A percentile compares a stretch with the other conserved stretches of the same genome.
Conservation (phyloP, 305 asterid species). For the Andrographis paniculata region DNA sequence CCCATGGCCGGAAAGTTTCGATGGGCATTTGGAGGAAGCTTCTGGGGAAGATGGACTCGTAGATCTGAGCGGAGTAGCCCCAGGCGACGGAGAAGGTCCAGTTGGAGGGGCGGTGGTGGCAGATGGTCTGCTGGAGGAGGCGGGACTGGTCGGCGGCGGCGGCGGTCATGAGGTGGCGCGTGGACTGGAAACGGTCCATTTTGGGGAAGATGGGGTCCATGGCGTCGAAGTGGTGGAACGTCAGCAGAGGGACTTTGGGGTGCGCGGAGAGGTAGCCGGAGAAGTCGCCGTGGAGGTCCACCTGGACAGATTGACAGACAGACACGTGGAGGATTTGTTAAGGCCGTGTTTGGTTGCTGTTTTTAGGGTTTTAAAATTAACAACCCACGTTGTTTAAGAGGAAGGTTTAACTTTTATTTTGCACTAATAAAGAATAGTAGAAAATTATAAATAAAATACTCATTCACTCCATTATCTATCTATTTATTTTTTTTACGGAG, state of each 20-base stretch:
- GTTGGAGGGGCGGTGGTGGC: conserved; percentile 32
- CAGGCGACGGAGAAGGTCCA: conserved; percentile 64
- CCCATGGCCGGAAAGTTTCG: conserved; percentile 54
- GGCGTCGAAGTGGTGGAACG: conserved; percentile 61
- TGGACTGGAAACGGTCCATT: conserved; percentile 32
- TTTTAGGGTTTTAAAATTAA: too few relatives aligned
- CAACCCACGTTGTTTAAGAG: too few relatives aligned
- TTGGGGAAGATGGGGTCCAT: conserved; percentile 52
- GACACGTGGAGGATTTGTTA: too few relatives aligned
- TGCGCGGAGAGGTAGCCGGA: conserved; percentile 60
- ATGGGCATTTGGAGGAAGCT: conserved; percentile 54
- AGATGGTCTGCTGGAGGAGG: conserved; percentile 58
- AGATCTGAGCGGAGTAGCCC: conserved; percentile 69
- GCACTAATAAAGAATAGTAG: too few relatives aligned
- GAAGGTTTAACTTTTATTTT: too few relatives aligned
- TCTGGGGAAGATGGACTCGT: conserved; percentile 43
- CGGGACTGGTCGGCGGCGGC: conserved; percentile 55
- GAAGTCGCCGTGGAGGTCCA: conserved; percentile 52
- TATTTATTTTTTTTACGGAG: too few relatives aligned
- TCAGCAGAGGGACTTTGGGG: conserved; percentile 44
- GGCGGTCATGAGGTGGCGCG: conserved; percentile 62
- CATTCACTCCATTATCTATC: too few relatives aligned
- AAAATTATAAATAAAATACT: too few relatives aligned
- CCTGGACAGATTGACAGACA: conserved; percentile 31
- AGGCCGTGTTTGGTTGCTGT: too few relatives aligned